Percentiles rank a stretch among this genome's conserved stretches.
Conservation (phyloP, 306 rosid species). For the Mucuna pruriens region DNA sequence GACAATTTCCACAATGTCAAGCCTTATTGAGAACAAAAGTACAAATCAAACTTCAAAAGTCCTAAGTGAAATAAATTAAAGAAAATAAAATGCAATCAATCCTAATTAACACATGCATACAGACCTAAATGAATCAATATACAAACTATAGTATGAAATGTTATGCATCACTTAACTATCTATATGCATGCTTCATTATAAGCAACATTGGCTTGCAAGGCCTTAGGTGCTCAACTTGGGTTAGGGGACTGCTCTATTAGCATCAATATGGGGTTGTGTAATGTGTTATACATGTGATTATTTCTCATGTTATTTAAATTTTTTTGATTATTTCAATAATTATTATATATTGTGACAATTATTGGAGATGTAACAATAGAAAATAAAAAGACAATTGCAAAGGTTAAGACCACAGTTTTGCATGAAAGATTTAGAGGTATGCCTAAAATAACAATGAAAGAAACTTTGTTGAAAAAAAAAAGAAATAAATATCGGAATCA, state of each 20-base stretch:
- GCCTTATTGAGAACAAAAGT: too few relatives aligned
- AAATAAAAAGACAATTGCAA: constrained; percentile 68
- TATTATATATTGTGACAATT: constrained; percentile 45
- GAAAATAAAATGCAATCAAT: too few relatives aligned
- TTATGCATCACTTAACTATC: too few relatives aligned
- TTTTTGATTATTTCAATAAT: neutral
- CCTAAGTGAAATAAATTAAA: too few relatives aligned
- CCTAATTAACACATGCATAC: too few relatives aligned
- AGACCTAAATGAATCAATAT: too few relatives aligned
- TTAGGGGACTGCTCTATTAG: too few relatives aligned
- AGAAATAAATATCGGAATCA: neutral
- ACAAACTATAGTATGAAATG: too few relatives aligned
- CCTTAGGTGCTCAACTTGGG: too few relatives aligned
- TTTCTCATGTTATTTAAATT: neutral
- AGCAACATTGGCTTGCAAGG: neutral
- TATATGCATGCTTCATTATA: neutral
- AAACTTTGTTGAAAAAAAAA: neutral
- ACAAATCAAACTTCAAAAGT: too few relatives aligned
- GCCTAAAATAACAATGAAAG: neutral
- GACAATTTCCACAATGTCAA: too few relatives aligned
- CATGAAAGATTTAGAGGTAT: constrained; percentile 74
- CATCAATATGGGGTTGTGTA: too few relatives aligned
- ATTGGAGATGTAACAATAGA: constrained; percentile 70
- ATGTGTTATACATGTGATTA: neutral
- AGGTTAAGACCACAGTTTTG: constrained; percentile 61